Percentiles rank a stretch among this genome's conserved stretches.
These are phyloP conservation scores for Paraurostyla sp. DNA, from an alignment of 73 alveolate genomes.

Conservation along the genomic window DNA sequence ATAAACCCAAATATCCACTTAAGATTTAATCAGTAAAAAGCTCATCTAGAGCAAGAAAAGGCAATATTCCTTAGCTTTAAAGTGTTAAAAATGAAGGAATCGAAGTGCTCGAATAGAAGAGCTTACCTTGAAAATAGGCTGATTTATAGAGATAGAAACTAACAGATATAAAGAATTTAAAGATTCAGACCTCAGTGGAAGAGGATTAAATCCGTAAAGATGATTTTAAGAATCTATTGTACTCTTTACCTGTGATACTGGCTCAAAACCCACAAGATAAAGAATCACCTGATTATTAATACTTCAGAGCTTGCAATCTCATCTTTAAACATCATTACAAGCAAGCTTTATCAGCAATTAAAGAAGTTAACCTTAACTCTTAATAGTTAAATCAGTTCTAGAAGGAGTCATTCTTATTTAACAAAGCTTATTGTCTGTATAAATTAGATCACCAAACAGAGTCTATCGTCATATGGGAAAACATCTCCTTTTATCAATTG, in stretches of 20 bases:
- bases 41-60: background rate
- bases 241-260: background rate
- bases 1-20: slow-evolving; percentile 3
- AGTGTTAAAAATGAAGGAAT: too few species aligned
- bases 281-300: slow-evolving; percentile 10
- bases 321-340: background rate
- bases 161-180: too few species aligned
- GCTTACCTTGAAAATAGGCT: too few species aligned
- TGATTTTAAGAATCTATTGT: background rate
- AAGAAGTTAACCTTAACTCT: background rate
- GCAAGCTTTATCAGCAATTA: background rate
- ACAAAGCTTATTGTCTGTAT: background rate
- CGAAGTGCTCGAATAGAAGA: too few species aligned
- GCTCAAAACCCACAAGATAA: slow-evolving; percentile 32
- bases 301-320: background rate
- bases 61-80: background rate
- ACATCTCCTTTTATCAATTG: background rate
- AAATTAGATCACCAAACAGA: background rate
- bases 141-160: too few species aligned
- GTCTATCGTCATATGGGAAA: background rate
- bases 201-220: too few species aligned
- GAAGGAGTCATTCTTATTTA: background rate
- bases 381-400: background rate
- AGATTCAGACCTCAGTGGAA: too few species aligned
- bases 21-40: background rate